phyloP scores from a whole-genome alignment of 305 asterid species.

The Ajuga reptans region DNA sequence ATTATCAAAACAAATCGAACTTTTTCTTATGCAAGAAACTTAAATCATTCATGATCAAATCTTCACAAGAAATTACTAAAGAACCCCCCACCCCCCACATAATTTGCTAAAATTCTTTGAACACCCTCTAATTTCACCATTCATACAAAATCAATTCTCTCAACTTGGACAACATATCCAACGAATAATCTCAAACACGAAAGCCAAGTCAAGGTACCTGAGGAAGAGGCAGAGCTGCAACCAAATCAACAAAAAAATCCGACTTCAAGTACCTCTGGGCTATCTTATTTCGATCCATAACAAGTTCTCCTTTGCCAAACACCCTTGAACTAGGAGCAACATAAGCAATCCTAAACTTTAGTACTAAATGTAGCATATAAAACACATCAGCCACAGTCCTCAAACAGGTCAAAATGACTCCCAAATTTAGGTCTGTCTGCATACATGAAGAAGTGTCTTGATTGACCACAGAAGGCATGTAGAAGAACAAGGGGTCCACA shows the following conservation, averaged over 20 bases:
- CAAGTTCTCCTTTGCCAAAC: slow-evolving; percentile 81
- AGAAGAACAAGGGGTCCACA: slow-evolving; percentile 70
- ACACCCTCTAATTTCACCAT: background rate
- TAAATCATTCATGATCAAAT: background rate
- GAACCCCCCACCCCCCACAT: too few relatives aligned
- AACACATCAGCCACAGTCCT: slow-evolving; percentile 67
- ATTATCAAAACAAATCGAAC: background rate
- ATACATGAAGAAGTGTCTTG: slow-evolving; percentile 54
- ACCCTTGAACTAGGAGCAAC: slow-evolving; percentile 72
- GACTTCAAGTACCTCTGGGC: slow-evolving; percentile 57
- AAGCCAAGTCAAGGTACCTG: slow-evolving; percentile 40
- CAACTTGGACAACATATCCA: background rate
- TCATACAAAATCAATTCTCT: background rate
- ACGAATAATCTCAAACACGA: background rate
- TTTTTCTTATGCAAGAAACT: background rate
- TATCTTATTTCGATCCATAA: slow-evolving; percentile 50
- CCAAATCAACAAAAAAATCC: slow-evolving; percentile 49
- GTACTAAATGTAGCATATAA: slow-evolving; percentile 45
- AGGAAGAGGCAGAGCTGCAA: slow-evolving; percentile 77
- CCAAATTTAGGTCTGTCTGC: slow-evolving; percentile 50
- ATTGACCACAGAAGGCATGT: slow-evolving; percentile 54
- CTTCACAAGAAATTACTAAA: background rate
- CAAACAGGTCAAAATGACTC: slow-evolving; percentile 55
- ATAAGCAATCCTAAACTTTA: slow-evolving; percentile 67
- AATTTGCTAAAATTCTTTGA: background rate